phyloP scores from a whole-genome alignment of 75 land plant genomes.

The Ceratopteris richardii region DNA sequence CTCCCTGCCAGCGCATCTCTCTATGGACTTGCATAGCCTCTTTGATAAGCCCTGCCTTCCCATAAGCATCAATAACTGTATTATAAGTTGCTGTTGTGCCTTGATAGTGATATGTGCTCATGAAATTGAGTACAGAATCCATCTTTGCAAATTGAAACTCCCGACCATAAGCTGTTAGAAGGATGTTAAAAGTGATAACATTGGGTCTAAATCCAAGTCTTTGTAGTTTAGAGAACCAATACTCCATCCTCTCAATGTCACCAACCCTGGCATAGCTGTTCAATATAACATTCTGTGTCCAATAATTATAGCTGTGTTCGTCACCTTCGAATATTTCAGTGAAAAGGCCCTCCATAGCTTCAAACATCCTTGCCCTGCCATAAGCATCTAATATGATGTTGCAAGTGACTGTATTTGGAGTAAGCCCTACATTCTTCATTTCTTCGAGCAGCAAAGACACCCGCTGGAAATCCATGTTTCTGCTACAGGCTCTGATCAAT shows the following conservation, averaged over 20 bases:
- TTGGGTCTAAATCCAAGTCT: conserved; percentile 50
- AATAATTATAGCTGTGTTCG: conserved; percentile 56
- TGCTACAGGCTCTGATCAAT: conserved; percentile 64
- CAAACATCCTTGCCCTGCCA: conserved; percentile 65
- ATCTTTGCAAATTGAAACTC: conserved; percentile 54
- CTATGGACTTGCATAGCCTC: conserved; percentile 63
- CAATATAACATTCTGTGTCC: conserved; percentile 77
- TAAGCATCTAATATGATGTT: conserved; percentile 77
- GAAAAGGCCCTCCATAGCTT: conserved; percentile 55
- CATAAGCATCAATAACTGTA: conserved; percentile 75
- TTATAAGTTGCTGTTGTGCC: conserved; percentile 77
- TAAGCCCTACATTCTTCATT: conserved; percentile 48
- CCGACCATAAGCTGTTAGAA: conserved; percentile 76
- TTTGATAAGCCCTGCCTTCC: conserved; percentile 60
- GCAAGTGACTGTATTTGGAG: conserved; percentile 70
- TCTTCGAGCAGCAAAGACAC: conserved; percentile 47
- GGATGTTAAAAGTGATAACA: conserved; percentile 65
- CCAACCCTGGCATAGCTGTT: conserved; percentile 62
- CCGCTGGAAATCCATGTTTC: conserved; percentile 38
- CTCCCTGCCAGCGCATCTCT: conserved; percentile 60
- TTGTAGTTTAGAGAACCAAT: conserved; percentile 64
- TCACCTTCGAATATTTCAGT: conserved; percentile 39
- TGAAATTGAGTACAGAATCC: conserved; percentile 70
- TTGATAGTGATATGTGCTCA: conserved; percentile 62
- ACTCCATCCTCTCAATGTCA: conserved; percentile 72